A percentile compares a stretch with the other conserved stretches of the same genome.
phyloP scores from a whole-genome alignment of 2,329 filamentous ascomycete genomes.

The Cytospora chrysosperma region DNA sequence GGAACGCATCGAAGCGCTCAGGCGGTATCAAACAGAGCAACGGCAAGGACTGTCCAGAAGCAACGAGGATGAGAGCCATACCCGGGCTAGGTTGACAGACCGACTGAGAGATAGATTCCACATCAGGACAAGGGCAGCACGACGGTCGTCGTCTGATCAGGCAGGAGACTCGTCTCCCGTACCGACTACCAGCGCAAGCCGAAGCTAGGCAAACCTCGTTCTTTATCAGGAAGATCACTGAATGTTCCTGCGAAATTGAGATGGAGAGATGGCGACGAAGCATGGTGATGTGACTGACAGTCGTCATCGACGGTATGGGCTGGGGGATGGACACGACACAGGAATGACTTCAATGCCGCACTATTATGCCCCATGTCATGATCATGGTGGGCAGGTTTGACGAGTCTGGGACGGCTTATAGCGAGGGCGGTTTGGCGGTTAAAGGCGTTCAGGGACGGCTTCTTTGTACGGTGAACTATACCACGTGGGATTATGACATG shows the following conservation, averaged over 20 bases:
- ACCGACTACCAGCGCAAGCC: conserved; percentile 4
- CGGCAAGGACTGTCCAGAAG: conserved; percentile 26
- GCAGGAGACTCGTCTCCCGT: conserved; percentile 4
- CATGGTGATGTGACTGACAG: conserved; percentile 4
- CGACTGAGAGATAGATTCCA: conserved; percentile 54
- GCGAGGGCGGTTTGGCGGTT: neutral
- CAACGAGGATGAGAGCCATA: conserved; percentile 35
- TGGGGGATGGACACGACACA: neutral
- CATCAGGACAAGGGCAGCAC: conserved; percentile 45
- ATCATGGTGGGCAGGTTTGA: neutral
- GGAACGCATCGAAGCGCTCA: conserved; percentile 60
- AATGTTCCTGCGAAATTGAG: neutral
- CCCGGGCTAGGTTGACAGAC: conserved; percentile 46
- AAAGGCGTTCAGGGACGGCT: neutral
- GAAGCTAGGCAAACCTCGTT: neutral
- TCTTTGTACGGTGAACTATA: neutral
- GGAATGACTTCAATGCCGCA: neutral
- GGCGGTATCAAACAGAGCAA: conserved; percentile 47
- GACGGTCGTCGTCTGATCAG: conserved; percentile 15
- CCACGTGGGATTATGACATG: neutral
- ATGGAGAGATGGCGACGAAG: neutral
- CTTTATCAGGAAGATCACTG: neutral
- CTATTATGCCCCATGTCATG: neutral
- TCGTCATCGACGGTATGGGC: neutral
- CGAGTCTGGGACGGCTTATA: neutral